Conservation (phyloP, 1,284 basidiomycete genomes). For the Peniophora sp. region DNA sequence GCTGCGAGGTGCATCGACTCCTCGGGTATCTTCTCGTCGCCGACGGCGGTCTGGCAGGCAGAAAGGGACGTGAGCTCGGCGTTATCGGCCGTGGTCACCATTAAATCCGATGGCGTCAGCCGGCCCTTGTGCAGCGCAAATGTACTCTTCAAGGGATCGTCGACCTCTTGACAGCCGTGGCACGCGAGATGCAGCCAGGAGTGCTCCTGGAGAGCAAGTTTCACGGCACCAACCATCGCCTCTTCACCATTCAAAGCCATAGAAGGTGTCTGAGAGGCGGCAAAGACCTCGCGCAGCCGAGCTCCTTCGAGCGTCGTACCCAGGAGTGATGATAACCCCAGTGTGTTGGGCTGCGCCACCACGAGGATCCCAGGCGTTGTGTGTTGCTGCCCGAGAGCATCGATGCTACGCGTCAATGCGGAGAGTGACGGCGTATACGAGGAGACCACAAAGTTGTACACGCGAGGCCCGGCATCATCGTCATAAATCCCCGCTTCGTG, state of each 20-base stretch:
- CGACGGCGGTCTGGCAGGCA: not conserved
- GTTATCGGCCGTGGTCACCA: not conserved
- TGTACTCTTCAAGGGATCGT: not conserved
- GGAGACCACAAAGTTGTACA: not conserved
- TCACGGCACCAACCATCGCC: not conserved
- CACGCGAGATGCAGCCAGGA: not conserved
- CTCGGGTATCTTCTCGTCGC: not conserved
- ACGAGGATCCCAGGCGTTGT: too few relatives aligned
- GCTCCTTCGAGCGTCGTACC: too few relatives aligned
- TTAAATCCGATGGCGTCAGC: not conserved
- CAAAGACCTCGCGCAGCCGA: too few relatives aligned
- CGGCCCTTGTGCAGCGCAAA: not conserved
- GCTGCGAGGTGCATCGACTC: conserved; percentile 12
- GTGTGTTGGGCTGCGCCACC: too few relatives aligned
- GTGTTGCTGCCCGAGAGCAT: too few relatives aligned
- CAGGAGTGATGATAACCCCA: too few relatives aligned
- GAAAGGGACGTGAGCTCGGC: not conserved
- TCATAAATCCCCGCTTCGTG: not conserved
- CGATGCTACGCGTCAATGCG: not conserved
- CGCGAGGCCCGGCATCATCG: not conserved
- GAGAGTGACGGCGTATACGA: not conserved
- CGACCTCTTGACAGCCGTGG: not conserved
- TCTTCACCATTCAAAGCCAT: conserved; percentile 6
- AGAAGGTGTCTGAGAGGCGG: too few relatives aligned
- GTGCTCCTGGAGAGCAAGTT: not conserved